phyloP scores from a whole-genome alignment of 495 filamentous ascomycete species.

The Penicillium malachiteum region DNA sequence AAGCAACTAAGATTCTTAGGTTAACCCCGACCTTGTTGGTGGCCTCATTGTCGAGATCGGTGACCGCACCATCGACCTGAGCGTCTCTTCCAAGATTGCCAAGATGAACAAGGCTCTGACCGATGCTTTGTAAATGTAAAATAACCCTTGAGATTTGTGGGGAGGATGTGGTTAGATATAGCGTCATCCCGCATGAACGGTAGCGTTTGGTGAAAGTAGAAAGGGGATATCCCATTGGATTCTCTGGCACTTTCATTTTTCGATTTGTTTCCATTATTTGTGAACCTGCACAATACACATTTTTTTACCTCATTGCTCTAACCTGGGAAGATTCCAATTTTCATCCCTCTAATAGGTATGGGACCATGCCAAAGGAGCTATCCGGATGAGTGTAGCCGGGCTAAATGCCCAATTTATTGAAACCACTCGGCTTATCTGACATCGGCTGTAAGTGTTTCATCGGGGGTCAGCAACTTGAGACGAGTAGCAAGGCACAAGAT shows the following conservation, averaged over 20 bases:
- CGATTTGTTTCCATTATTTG: conserved; percentile 32
- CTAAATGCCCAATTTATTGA: no score
- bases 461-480: no score
- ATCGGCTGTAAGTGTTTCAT: no score
- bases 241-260: conserved; percentile 15
- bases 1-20: conserved; percentile 44
- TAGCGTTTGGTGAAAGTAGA: conserved; percentile 27
- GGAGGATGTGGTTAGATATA: conserved; percentile 24
- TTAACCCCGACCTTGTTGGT: conserved; percentile 91
- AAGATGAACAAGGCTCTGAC: conserved; percentile 99
- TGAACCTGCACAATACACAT: conserved; percentile 20
- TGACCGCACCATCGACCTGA: conserved; percentile 96
- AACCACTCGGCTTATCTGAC: no score
- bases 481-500: no score
- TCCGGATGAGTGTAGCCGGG: no score
- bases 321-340: no score
- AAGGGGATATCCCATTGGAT: conserved; percentile 2
- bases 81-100: conserved; percentile 88
- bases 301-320: background rate
- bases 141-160: conserved; percentile 24
- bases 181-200: conserved; percentile 31
- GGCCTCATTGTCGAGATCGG: conserved; percentile 95
- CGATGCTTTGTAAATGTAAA: conserved; percentile 82
- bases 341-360: no score
- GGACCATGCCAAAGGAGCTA: no score